Evolutionary conservation across 2,329 filamentous ascomycete genomes (phyloP).

Genomic region (Sordariomycetes sp.): DNA sequence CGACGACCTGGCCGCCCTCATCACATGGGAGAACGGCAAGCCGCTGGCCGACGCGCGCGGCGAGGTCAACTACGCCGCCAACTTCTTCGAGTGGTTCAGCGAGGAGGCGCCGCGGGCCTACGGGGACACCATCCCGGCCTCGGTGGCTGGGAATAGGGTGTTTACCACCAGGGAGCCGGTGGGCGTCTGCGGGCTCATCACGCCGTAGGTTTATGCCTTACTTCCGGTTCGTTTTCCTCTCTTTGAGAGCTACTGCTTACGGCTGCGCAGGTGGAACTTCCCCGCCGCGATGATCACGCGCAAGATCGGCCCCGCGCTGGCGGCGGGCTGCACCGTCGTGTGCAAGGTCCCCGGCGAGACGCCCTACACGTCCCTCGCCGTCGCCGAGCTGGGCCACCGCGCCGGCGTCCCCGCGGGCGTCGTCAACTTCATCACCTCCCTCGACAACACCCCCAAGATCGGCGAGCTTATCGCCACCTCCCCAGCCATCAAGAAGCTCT

Average conservation of each 20-base stretch:
- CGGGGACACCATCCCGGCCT: conserved; percentile 39
- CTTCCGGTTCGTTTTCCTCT: background rate
- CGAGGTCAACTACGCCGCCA: conserved; percentile 47
- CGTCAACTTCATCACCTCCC: conserved; percentile 72
- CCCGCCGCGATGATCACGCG: conserved; percentile 40
- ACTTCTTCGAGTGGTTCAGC: conserved; percentile 54
- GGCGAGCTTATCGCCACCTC: conserved; percentile 42
- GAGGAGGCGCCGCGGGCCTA: conserved; percentile 48
- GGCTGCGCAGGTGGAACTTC: conserved; percentile 39
- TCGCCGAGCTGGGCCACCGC: conserved; percentile 72
- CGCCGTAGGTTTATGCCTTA: conserved; percentile 11
- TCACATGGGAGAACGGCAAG: conserved; percentile 87
- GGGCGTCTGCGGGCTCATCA: conserved; percentile 22
- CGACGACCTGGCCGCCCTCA: conserved; percentile 71
- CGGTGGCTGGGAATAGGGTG: conserved; percentile 44
- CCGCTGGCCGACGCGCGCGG: conserved; percentile 48
- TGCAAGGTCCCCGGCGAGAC: conserved; percentile 84
- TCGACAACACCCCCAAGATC: conserved; percentile 67
- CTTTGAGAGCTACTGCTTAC: background rate
- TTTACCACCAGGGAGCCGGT: conserved; percentile 21
- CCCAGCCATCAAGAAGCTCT: conserved; percentile 51
- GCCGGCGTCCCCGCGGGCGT: conserved; percentile 83
- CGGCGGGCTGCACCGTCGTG: conserved; percentile 68
- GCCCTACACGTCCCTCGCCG: conserved; percentile 74
- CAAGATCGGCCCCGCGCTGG: conserved; percentile 42